A percentile compares a stretch with the other conserved stretches of the same genome.
These are phyloP conservation scores for Aspergillus sp. DNA, from an alignment of 2,329 filamentous ascomycete genomes.

Conservation along the genomic window DNA sequence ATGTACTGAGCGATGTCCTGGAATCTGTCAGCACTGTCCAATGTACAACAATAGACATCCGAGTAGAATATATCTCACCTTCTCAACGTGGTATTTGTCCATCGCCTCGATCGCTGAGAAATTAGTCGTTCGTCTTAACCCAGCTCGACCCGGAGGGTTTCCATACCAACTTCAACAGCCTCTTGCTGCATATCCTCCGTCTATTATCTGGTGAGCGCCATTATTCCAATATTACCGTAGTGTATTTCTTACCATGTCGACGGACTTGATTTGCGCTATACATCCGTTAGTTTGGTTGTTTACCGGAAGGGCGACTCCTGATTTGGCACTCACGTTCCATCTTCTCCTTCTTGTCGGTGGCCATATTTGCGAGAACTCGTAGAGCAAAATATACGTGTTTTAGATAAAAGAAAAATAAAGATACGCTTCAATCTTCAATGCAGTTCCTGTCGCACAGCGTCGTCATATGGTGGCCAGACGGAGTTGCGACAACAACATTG, in stretches of 20 bases:
- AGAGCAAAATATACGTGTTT: conserved; percentile 4
- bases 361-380: conserved; percentile 23
- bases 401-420: background rate
- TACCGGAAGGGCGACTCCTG: background rate
- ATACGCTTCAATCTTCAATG: background rate
- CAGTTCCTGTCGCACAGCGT: background rate
- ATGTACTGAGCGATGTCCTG: conserved; percentile 94
- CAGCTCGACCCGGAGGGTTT: background rate
- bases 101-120: conserved; percentile 61
- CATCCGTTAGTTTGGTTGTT: conserved; percentile 11
- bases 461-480: background rate
- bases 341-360: conserved; percentile 60
- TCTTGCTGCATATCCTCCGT: conserved; percentile 96
- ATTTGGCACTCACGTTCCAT: conserved; percentile 58
- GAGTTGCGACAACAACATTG: conserved; percentile 1
- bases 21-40: conserved; percentile 8
- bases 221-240: conserved; percentile 4
- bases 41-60: background rate
- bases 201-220: conserved; percentile 44
- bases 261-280: conserved; percentile 91
- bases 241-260: conserved; percentile 73
- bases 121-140: conserved; percentile 21
- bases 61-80: conserved; percentile 41
- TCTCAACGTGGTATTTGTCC: conserved; percentile 65
- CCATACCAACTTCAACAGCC: conserved; percentile 87